Evolutionary conservation across 495 filamentous ascomycete genomes (phyloP), one percentile per base, ranked within the genome.

Genomic region (Daldinia concentrica): DNA sequence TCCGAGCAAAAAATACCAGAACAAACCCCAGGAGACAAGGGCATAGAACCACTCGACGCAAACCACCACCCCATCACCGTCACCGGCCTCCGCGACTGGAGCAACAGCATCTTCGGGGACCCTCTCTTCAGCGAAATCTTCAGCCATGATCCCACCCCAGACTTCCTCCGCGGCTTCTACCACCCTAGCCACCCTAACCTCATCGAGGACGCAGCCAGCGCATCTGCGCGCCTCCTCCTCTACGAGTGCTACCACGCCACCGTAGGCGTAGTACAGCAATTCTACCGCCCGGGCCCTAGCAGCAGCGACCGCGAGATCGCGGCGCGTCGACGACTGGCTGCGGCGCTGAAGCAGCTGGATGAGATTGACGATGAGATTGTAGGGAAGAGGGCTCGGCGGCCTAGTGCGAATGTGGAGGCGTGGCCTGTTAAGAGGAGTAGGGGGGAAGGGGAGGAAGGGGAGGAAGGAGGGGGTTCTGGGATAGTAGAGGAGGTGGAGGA

Each of bases 41-140:
- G 58, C 1, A 27, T 36, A 39, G 22, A 39, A 37, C 45, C 6
- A 19, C n/a, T 39, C 5, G 26, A 50, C 3, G 14, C 24, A 24
- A 24, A 52, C 0, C 7, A 52, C 22, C 29, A 56, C 5, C 51
- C 57, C 11, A 62, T 78, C 11, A 55, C 58, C 3, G 64, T 82
- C 19, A 76, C 71, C 6, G 82, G 82, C 14, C 68, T 84, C 9
- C 70, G 72, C 34, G 80, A 85, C 72, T 89, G 85, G 83, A 84
- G 83, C 37, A 82, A 83, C 60, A 82, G 81, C 57, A 62, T 90
- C 11, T 90, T 89, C 71, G 88, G 88, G 34, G 89, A 91, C 68
- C 87, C 87, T 3, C 76, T 87, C 17, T 75, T 91, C 48, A 81
- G 81, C 3, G 80, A 79, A 4, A 82, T 81, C 5, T 89, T 89